These are phyloP conservation scores for Cadophora sp. DNA, from an alignment of 2,329 filamentous ascomycete species.

Conservation along the genomic window DNA sequence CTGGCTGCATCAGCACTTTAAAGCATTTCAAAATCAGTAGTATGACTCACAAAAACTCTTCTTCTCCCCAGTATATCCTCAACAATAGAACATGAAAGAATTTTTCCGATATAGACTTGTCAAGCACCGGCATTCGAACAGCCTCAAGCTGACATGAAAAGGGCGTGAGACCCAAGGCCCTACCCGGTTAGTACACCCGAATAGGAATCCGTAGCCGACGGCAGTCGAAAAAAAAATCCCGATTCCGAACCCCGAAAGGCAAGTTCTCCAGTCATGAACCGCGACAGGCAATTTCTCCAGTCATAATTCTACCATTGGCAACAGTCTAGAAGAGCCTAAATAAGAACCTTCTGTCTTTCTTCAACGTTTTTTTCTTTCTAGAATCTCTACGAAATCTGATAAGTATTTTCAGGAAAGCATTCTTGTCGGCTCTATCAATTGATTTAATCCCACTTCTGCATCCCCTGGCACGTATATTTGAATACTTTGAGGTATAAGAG, in stretches of 20 bases:
- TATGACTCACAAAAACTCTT: background rate
- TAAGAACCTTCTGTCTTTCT: background rate
- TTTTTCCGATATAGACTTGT: background rate
- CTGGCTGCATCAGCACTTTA: background rate
- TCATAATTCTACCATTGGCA: background rate
- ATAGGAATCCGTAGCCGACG: slow-evolving; percentile 2
- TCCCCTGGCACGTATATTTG: too few species aligned
- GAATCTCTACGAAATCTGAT: too few species aligned
- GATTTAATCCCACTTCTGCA: slow-evolving; percentile 4
- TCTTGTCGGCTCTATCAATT: too few species aligned
- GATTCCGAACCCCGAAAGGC: slow-evolving; percentile 8
- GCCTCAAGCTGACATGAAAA: slow-evolving; percentile 13
- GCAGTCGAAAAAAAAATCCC: background rate
- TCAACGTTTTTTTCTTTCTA: too few species aligned
- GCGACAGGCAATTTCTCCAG: background rate
- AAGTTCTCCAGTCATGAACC: background rate
- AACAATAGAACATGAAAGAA: background rate
- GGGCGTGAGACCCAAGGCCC: background rate
- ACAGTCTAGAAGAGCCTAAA: background rate
- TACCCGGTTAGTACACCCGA: background rate
- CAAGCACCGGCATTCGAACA: background rate
- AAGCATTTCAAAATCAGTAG: background rate
- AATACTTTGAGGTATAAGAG: too few species aligned
- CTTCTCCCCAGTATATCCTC: background rate
- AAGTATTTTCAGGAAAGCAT: too few species aligned